Conservation (phyloP, 2,329 filamentous ascomycete species). For the Aspergillus novoparasiticus region DNA sequence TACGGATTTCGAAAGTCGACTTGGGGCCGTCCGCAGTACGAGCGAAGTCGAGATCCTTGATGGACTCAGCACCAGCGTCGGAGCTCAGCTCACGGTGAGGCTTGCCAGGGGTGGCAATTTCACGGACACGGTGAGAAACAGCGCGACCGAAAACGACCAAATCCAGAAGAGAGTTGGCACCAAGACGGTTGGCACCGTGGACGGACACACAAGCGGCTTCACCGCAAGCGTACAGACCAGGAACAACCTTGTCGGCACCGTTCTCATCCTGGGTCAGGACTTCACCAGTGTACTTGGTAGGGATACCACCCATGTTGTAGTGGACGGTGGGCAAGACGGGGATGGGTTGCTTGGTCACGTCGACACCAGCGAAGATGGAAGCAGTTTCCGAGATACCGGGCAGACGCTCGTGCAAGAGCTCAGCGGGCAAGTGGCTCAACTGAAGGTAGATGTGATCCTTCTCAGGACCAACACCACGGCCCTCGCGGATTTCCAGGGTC, state of each 20-base stretch:
- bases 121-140: constrained; percentile 94
- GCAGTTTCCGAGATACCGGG: constrained; percentile 98
- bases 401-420: constrained; percentile 92
- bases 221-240: constrained; percentile 92
- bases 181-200: constrained; percentile 95
- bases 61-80: constrained; percentile 86
- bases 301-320: constrained; percentile 99
- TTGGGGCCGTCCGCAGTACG: constrained; percentile 82
- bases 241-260: constrained; percentile 90
- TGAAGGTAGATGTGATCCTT: constrained; percentile 99
- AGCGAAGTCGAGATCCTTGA: constrained; percentile 81
- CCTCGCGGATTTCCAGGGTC: constrained; percentile 97
- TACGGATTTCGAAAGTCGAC: constrained; percentile 83
- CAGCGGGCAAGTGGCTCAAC: constrained; percentile 88
- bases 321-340: constrained; percentile 95
- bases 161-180: constrained; percentile 97
- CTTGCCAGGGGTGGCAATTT: constrained; percentile 84
- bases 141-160: constrained; percentile 97
- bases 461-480: constrained; percentile 92
- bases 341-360: constrained; percentile 95
- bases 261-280: constrained; percentile 84
- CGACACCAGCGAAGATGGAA: constrained; percentile 94
- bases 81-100: constrained; percentile 77
- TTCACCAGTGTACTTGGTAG: constrained; percentile 95
- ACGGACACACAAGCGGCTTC: constrained; percentile 97